Base-by-base conservation (phyloP, 805 yeast species). In the Isabelozyma heimii region DNA sequence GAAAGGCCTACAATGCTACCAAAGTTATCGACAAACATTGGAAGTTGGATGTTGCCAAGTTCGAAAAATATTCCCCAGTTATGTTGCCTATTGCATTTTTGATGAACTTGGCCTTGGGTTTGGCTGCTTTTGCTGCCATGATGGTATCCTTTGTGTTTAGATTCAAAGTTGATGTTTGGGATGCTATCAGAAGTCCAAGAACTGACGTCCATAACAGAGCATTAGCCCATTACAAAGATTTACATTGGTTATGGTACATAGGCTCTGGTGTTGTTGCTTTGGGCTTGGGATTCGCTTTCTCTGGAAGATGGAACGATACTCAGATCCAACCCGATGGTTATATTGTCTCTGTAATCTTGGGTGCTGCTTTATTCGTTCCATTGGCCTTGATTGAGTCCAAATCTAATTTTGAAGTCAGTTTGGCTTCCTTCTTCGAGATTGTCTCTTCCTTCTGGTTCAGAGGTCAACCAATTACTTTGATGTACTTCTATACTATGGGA, bases 11-110 rank as follows among this genome's bases (percentile, higher is more conserved):
- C 46, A 54, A 53, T 26, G 59, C 49, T n/a, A 27, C 49, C 10
- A 58, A 53, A 43, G 52, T 60, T 13, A 45, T 60, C 28, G 47
- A 52, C 35, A 10, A 39, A 12, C 47, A 57, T 24, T 58, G 50
- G 48, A 37, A 43, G 9, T 47, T 60, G 10, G 50, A 54, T 43
- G 20, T 39, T 15, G 53, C 47, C 9, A 49, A 52, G 43, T 52
- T 40, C 45, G 40, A 47, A 20, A 16, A 44, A 30, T 55, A 55
- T 48, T 55, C 59, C 2, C 59, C 59, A 10, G 52, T 55, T 12
- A 47, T 55, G 47, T 28, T 53, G 16, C 57, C 57, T 5, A 45
- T 47, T 16, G 50, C 53, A 5, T 55, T 51, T 37, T 43, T 55
- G 20, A 43, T 55, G 52, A 48, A 45, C 27, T 40, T 49, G 6